Base-by-base conservation (phyloP, 805 yeast species). In the Lipomyces mesembrius region DNA sequence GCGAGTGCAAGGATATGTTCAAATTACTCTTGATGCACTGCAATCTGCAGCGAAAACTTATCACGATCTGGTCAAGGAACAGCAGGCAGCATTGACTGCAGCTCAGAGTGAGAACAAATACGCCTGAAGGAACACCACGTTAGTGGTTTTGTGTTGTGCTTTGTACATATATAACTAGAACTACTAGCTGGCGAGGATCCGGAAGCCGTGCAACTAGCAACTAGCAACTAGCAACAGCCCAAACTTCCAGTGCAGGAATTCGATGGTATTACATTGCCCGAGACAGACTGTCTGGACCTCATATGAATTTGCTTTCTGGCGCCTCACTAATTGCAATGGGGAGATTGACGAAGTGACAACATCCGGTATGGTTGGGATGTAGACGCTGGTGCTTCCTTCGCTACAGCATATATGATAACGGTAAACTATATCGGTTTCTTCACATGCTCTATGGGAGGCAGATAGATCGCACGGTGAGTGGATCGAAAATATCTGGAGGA, bases 11-110 rank as follows among this genome's bases (percentile, higher is more conserved):
- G 59, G 57, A 39, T 66, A 66, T 60, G 60, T 64, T 9, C 37
- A 53, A 9, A 39, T 60, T 32, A 66, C 70, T 2, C 46, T 66
- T 17, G 52, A 66, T 9, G 64, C 70, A 35, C 53, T 66, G 14
- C 54, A 56, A 12, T 56, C 39, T 14, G 64, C 70, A 8, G 43
- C 58, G 8, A 27, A 57, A 37, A 60, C 49, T 0, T 66, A 66
- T 49, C 20, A 46, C 17, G 62, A 53, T 17, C 22, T 57, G 27
- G 27, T 66, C 37, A 35, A 22, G 51, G 58, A 62, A 25, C 68
- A 65, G 53, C 64, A 64, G 54, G 55, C 32, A 25, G 29, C 55
- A 11, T 43, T 43, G 22, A 29, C 32, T 25, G 34, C 55, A 52
- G 14, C 34, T 12, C 34, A 25, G 32, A 52, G 55, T 29, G 55